Evolutionary conservation across 441 rosid species (phyloP).

Genomic region (Euphorbia corollata): DNA sequence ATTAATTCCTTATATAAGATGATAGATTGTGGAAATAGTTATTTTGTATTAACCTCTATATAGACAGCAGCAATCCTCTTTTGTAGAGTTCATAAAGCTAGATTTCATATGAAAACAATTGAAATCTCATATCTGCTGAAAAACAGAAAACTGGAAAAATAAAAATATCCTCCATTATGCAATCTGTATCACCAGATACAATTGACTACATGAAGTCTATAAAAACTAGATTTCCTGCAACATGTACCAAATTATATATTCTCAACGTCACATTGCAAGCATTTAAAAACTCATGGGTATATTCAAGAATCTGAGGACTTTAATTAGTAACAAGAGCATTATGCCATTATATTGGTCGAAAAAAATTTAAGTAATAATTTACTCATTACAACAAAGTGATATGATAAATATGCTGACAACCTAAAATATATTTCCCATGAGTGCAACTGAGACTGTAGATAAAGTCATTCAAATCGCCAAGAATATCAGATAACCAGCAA

Average conservation of each 20-base stretch:
- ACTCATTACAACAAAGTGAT: background rate
- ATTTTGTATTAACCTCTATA: too few species aligned
- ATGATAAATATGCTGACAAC: background rate
- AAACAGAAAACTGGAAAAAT: background rate
- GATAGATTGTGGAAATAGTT: too few species aligned
- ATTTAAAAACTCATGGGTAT: background rate
- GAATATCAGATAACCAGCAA: background rate
- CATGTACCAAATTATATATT: too few species aligned
- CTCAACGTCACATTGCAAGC: too few species aligned
- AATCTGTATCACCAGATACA: too few species aligned
- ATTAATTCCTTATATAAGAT: too few species aligned
- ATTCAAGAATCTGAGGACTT: background rate
- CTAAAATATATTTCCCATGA: background rate
- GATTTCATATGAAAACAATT: background rate
- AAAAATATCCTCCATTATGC: too few species aligned
- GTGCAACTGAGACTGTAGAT: background rate
- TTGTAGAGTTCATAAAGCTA: too few species aligned
- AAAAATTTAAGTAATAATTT: background rate
- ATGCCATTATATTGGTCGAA: background rate
- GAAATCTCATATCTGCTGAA: background rate
- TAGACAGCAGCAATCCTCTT: too few species aligned
- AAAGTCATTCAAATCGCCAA: background rate
- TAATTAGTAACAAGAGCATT: background rate
- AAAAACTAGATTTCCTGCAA: background rate
- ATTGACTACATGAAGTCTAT: background rate